Conservation (phyloP, 352 stramenopile genomes). For the Nothophytophthora sp. region DNA sequence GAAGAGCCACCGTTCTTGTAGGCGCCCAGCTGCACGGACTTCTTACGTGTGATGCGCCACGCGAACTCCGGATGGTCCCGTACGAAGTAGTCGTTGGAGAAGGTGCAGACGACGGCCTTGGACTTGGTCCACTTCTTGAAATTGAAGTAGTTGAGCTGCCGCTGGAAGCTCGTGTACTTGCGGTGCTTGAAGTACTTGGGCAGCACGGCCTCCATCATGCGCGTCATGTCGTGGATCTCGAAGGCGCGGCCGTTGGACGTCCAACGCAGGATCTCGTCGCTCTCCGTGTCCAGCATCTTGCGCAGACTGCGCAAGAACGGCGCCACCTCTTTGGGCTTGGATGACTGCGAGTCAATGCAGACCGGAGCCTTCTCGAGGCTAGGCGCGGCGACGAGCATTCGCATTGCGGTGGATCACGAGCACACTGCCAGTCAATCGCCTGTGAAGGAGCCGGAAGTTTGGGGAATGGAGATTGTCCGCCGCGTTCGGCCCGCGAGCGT, state of each 20-base stretch:
- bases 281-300: conserved; percentile 59
- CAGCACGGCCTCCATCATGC: conserved; percentile 64
- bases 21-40: conserved; percentile 28
- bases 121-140: conserved; percentile 82
- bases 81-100: conserved; percentile 71
- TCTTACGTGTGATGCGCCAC: conserved; percentile 73
- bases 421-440: not conserved
- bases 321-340: conserved; percentile 34
- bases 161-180: conserved; percentile 88
- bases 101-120: conserved; percentile 73
- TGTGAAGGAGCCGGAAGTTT: conserved; percentile 12
- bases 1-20: conserved; percentile 12
- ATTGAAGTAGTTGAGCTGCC: conserved; percentile 87
- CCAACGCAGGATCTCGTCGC: conserved; percentile 44
- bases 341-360: not conserved
- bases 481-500: too few species aligned
- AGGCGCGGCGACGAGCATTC: conserved; percentile 11
- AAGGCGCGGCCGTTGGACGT: conserved; percentile 72
- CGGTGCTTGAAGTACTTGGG: conserved; percentile 88
- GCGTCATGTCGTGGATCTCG: conserved; percentile 77
- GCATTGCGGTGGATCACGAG: conserved; percentile 4
- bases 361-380: conserved; percentile 13
- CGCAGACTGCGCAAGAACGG: conserved; percentile 59
- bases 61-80: conserved; percentile 56
- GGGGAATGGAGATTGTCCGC: too few species aligned